Base-by-base conservation (phyloP, 441 rosid genomes). In the Kokia cookei region DNA sequence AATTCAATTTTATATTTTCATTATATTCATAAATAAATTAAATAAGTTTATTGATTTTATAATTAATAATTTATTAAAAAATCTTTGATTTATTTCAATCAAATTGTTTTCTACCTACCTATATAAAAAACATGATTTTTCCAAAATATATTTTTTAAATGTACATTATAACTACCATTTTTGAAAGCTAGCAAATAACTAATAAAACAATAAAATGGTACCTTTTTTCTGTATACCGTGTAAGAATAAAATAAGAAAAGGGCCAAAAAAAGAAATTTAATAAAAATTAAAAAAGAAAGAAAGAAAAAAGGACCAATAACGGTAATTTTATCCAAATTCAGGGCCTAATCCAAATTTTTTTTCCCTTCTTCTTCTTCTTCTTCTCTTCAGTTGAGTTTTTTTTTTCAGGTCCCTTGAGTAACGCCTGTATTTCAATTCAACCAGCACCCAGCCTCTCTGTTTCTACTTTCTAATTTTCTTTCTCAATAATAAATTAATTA, bases 181-280 rank as follows among this genome's bases (percentile, higher is more conserved):
- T 54, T 54, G 58, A 19, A 54, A 54, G 24, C 58, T 54, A 54
- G 58, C 15, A 51, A 7, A 51, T n/a, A 51, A 51, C 55, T 51
- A 55, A 7, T 12, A 48, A 2, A 32, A 32, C 37, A 32, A 32
- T 32, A 32, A 4, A 32, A 32, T 32, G 6, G 6, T 1, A 32
- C 35, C 35, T 32, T 32, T 32, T 32, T 32, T 5, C 6, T 5
- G 5, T 32, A 6, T 4, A 32, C 35, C 5, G 35, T 4, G 35
- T 50, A 51, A 50, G 55, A 50, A 50, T n/a, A 15, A 50, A 50
- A 15, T 15, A 42, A 7, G 0, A 22, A 0, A 2, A 69, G 17
- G 74, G 78, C 72, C 35, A 70, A n/a, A 2, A 70, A 74, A 5
- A 24, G 72, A 45, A 74, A 74, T 32, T 70, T 4, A 7, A 19